A percentile compares a stretch with the other conserved stretches of the same genome.
These are phyloP conservation scores for Trifolium subterraneum DNA, from an alignment of 306 rosid genomes.

Conservation along the genomic window DNA sequence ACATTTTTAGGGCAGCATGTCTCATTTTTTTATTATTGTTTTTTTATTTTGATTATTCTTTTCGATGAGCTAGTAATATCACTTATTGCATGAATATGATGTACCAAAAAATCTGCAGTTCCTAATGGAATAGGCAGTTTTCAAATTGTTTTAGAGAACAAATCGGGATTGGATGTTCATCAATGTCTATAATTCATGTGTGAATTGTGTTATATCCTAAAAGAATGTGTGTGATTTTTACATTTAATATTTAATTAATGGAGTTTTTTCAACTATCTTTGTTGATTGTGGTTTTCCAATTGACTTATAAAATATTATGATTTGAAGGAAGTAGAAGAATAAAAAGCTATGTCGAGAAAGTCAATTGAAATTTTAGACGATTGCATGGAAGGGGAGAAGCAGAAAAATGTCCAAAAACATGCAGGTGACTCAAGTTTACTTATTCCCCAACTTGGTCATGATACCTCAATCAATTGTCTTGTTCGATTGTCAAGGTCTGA, in stretches of 20 bases:
- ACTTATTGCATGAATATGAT: no score
- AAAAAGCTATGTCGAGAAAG: neutral
- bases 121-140: no score
- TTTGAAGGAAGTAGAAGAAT: neutral
- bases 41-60: constrained; percentile 25
- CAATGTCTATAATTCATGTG: constrained; percentile 35
- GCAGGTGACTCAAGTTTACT: constrained; percentile 49
- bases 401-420: constrained; percentile 23
- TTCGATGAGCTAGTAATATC: constrained; percentile 31
- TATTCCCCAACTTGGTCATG: constrained; percentile 61
- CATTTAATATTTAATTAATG: constrained; percentile 38
- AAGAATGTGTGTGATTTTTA: constrained; percentile 29
- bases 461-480: constrained; percentile 61
- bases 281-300: constrained; percentile 2
- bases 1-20: neutral
- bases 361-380: neutral
- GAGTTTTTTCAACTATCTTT: constrained; percentile 9
- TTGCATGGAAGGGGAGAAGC: constrained; percentile 32
- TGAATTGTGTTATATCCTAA: constrained; percentile 23
- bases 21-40: neutral
- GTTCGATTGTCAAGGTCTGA: constrained; percentile 69
- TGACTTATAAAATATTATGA: neutral
- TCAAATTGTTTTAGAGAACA: no score
- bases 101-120: no score
- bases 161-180: neutral